Conservation (phyloP, 208 protist genomes). For the Angomonas ambiguus region DNA sequence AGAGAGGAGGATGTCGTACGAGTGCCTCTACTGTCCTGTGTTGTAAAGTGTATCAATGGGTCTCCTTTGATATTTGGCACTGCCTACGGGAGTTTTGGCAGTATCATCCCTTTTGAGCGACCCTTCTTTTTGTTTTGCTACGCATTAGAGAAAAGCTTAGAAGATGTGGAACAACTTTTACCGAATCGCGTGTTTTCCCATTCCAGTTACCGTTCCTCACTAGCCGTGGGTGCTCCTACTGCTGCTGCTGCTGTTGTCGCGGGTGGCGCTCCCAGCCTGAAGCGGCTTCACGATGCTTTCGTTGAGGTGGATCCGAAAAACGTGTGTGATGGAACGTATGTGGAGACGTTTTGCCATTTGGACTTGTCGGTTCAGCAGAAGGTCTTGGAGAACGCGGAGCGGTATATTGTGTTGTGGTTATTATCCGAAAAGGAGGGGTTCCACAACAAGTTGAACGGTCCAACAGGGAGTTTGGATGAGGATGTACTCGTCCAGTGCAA, state of each 20-base stretch:
- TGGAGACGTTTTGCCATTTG: not conserved
- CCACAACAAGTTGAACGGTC: not conserved
- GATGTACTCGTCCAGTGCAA: not conserved
- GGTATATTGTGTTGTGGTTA: not conserved
- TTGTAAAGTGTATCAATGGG: slow-evolving; percentile 26
- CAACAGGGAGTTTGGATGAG: no score
- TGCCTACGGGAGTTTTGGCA: slow-evolving; percentile 66
- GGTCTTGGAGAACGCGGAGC: not conserved
- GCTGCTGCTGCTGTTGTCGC: not conserved
- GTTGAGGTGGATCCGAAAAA: not conserved
- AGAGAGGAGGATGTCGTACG: not conserved
- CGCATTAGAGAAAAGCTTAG: slow-evolving; percentile 43
- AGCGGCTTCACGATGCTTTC: not conserved
- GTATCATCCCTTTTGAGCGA: slow-evolving; percentile 43
- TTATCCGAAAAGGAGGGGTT: not conserved
- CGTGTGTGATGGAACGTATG: not conserved
- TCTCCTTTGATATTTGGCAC: slow-evolving; percentile 72
- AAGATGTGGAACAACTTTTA: slow-evolving; percentile 7
- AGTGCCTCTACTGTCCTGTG: not conserved
- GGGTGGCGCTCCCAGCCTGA: not conserved
- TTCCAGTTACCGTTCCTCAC: not conserved
- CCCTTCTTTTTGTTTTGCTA: slow-evolving; percentile 51
- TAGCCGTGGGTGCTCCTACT: not conserved
- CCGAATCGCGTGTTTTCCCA: slow-evolving; percentile 3
- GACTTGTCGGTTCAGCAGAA: not conserved